Evolutionary conservation across 768 basidiomycete genomes (phyloP).

Genomic region (Collybia sp.): DNA sequence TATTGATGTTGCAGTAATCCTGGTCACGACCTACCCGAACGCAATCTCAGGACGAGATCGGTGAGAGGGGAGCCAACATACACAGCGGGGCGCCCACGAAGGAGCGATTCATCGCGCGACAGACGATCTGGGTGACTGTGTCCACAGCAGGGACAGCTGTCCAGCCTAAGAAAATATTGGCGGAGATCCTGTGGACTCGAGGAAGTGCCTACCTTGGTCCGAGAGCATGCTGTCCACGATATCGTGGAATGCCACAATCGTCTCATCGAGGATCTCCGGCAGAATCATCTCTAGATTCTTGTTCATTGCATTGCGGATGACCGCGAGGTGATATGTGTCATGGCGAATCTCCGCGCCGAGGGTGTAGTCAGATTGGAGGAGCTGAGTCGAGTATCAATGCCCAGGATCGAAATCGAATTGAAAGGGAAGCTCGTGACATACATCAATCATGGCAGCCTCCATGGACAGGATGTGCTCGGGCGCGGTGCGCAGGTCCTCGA

Average conservation of each 20-base stretch:
- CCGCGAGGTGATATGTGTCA: slow-evolving; percentile 9
- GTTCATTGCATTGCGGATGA: slow-evolving; percentile 20
- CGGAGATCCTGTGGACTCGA: not conserved
- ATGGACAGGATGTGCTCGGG: slow-evolving; percentile 42
- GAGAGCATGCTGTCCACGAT: slow-evolving; percentile 9
- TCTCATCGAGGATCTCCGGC: slow-evolving; percentile 19
- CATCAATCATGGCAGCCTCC: not conserved
- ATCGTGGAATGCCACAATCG: slow-evolving; percentile 13
- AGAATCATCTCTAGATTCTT: slow-evolving; percentile 20
- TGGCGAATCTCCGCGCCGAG: slow-evolving; percentile 22
- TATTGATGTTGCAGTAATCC: slow-evolving; percentile 21
- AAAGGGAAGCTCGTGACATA: not conserved
- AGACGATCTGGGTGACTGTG: slow-evolving; percentile 20
- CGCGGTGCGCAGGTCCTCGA: slow-evolving; percentile 45
- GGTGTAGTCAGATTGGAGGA: slow-evolving; percentile 30
- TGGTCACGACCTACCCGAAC: slow-evolving; percentile 18
- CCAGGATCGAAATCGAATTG: not conserved
- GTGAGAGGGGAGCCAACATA: slow-evolving; percentile 6
- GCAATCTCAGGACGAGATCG: not conserved
- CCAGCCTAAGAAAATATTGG: slow-evolving; percentile 13
- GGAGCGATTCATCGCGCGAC: slow-evolving; percentile 25
- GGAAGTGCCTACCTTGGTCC: slow-evolving; percentile 12
- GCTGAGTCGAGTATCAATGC: slow-evolving; percentile 8
- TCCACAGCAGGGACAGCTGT: slow-evolving; percentile 11
- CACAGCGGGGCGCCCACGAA: slow-evolving; percentile 29